Percentiles rank a stretch among this genome's conserved stretches.
phyloP scores from a whole-genome alignment of 306 rosid genomes.

The Ziziphus jujuba region DNA sequence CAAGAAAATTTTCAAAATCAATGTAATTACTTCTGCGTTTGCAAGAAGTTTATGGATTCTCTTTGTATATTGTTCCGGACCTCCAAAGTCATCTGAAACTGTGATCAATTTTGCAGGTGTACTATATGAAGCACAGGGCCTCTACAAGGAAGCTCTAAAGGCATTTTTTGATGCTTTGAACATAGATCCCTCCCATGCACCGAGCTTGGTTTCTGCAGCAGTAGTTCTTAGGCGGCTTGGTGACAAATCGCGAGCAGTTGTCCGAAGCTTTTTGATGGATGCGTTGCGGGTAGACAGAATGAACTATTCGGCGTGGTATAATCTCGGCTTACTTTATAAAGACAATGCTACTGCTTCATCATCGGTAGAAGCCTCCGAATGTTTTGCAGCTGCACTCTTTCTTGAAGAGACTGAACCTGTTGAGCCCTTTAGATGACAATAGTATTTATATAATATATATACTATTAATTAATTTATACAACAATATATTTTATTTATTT shows the following conservation, averaged over 20 bases:
- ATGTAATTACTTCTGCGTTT: not conserved
- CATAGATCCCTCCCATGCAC: slow-evolving; percentile 66
- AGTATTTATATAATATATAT: no score
- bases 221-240: slow-evolving; percentile 49
- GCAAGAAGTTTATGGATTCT: not conserved
- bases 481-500: no score
- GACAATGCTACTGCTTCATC: slow-evolving; percentile 51
- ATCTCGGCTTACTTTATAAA: slow-evolving; percentile 69
- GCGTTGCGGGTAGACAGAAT: slow-evolving; percentile 61
- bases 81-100: not conserved
- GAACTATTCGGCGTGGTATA: slow-evolving; percentile 78
- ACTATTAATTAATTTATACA: no score
- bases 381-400: slow-evolving; percentile 70
- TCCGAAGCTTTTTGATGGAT: slow-evolving; percentile 65
- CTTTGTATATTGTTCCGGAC: slow-evolving; percentile 6
- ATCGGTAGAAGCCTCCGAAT: slow-evolving; percentile 62
- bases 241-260: slow-evolving; percentile 32
- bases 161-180: slow-evolving; percentile 59
- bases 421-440: slow-evolving; percentile 65
- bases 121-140: slow-evolving; percentile 65
- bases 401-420: slow-evolving; percentile 82
- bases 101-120: slow-evolving; percentile 43
- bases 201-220: slow-evolving; percentile 66
- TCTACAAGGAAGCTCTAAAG: slow-evolving; percentile 60
- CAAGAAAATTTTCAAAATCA: no score